Conservation (phyloP, 1,284 basidiomycete genomes). For the Malassezia globosa region DNA sequence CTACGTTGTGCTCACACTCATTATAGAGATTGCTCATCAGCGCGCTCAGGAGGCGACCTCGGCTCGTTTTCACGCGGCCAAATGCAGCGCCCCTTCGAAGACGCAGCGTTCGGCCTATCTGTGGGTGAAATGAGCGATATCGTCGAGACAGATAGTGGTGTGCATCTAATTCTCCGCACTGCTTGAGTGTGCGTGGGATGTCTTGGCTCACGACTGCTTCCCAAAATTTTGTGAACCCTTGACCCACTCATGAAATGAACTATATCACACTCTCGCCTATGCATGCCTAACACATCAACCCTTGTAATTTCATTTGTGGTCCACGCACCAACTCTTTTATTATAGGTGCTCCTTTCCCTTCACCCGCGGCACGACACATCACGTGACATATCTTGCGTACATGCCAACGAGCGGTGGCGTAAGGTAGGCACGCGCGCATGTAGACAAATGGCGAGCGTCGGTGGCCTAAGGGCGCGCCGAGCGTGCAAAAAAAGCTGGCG, state of each 20-base stretch:
- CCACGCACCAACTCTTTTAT: no score
- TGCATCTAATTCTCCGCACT: constrained; percentile 84
- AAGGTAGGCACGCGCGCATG: no score
- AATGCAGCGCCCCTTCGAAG: constrained; percentile 98
- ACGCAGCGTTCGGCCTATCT: constrained; percentile 67
- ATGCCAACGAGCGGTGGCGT: no score
- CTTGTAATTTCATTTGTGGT: no score
- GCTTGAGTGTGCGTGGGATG: constrained; percentile 50
- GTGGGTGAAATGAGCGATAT: constrained; percentile 77
- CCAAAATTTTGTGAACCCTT: no score
- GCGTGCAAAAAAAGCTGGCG: no score
- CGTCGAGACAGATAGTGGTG: constrained; percentile 85
- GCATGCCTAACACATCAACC: background rate
- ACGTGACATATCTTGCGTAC: background rate
- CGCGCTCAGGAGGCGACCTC: constrained; percentile 39
- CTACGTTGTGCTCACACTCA: background rate
- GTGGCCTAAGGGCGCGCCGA: no score
- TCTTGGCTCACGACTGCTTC: background rate
- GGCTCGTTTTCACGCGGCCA: constrained; percentile 70
- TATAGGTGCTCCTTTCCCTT: no score
- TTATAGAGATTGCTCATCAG: constrained; percentile 45
- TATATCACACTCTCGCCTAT: no score
- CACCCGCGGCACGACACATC: no score
- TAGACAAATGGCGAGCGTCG: no score
- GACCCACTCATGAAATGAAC: no score